Evolutionary conservation across 495 filamentous ascomycete species (phyloP).

Genomic region (Choiromyces venosus): DNA sequence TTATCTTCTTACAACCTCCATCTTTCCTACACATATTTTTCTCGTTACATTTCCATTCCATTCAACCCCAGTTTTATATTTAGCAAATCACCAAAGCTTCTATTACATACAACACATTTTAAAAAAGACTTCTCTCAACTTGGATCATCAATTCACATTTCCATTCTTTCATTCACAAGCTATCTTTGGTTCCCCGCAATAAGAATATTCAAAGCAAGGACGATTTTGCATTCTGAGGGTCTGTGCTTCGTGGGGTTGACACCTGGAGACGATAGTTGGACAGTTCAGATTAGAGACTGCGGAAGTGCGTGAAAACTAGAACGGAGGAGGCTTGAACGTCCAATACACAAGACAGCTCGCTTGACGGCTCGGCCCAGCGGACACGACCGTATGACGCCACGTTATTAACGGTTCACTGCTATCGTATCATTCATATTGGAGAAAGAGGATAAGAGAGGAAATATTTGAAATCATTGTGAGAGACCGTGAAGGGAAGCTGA

Average conservation of each 20-base stretch:
- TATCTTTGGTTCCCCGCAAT: not conserved
- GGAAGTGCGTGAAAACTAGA: slow-evolving; percentile 27
- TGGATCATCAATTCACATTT: slow-evolving; percentile 1
- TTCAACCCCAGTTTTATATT: not conserved
- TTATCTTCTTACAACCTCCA: not conserved
- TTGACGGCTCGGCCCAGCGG: slow-evolving; percentile 21
- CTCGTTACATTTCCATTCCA: not conserved
- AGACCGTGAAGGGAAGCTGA: not conserved
- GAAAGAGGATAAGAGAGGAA: not conserved
- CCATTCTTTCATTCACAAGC: not conserved
- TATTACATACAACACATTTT: not conserved
- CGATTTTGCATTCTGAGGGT: slow-evolving; percentile 17
- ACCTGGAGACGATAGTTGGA: slow-evolving; percentile 23
- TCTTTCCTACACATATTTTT: not conserved
- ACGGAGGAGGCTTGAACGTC: slow-evolving; percentile 20
- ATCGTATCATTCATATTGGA: slow-evolving; percentile 29
- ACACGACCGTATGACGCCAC: slow-evolving; percentile 38
- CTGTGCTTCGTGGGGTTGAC: slow-evolving; percentile 37
- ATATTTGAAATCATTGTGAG: not conserved
- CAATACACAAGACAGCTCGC: slow-evolving; percentile 16
- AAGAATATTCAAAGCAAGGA: slow-evolving; percentile 8
- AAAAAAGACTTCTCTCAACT: not conserved
- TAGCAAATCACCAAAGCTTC: slow-evolving; percentile 8
- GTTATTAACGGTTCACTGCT: slow-evolving; percentile 27
- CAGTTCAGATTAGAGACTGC: slow-evolving; percentile 11